Base-by-base conservation (phyloP, 805 yeast genomes). In the Candida ponderosae region DNA sequence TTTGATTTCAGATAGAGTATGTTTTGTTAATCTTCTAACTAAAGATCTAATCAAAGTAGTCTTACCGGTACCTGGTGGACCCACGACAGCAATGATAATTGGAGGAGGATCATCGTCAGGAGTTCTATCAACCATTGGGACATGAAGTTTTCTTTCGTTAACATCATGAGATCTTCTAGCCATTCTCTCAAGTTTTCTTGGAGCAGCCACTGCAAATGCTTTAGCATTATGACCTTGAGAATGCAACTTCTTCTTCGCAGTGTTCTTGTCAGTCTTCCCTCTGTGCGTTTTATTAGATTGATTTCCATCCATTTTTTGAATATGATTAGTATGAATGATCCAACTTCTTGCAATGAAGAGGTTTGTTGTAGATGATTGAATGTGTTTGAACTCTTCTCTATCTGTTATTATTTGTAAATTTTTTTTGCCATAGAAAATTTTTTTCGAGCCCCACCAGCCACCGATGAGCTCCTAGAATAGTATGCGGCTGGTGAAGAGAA, bases 71-170 rank as follows among this genome's bases (percentile, higher is more conserved):
- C 99, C 99, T 9, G 96, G 95, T 11, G 99, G 99, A 0, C 99
- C 99, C 11, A 93, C 96, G 7, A 93, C 95, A 0, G 96, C 96
- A 18, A 93, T 87, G 39, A 93, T 79, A 18, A 93, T 81, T 31
- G 99, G 99, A 17, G 97, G 97, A 4, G 97, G 96, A 48, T 86
- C 94, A 53, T 90, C 96, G 40, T 90, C 97, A 0, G 97, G 97
- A 0, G 97, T 88, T 48, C 97, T 71, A 57, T 93, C 95, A 35
- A 93, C 82, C 97, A 93, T 89, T 14, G 98, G 97, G 17, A 89
- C 97, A 67, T 93, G 97, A 54, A 83, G 72, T 54, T 80, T 83
- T 54, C 74, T 80, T 59, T 93, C 97, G 43, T 78, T 66, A 21
- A 71, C 66, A 54, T 93, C 99, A 45, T 82, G 82, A 6, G 94